Percentiles rank a stretch among this genome's conserved stretches.
phyloP scores from a whole-genome alignment of 345 rosid species.

The Rhodamnia argentea region DNA sequence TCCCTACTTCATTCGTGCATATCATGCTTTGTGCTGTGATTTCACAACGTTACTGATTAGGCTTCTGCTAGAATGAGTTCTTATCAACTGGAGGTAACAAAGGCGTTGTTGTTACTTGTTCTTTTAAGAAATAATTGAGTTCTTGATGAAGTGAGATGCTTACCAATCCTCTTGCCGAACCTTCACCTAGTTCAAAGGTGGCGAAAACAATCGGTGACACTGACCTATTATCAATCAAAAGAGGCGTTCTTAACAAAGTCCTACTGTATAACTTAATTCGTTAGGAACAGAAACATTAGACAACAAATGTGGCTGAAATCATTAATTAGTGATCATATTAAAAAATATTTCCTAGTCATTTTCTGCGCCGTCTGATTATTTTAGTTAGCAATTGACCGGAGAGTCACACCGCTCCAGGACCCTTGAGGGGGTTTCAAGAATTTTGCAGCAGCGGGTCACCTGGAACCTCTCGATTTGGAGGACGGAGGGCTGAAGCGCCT shows the following conservation, averaged over 20 bases:
- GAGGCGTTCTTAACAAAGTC: neutral
- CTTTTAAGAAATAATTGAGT: neutral
- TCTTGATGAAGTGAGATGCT: neutral
- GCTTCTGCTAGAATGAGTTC: neutral
- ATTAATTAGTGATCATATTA: neutral
- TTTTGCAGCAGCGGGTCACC: too few relatives aligned
- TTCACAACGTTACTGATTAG: neutral
- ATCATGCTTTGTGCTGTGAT: neutral
- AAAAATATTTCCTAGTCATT: neutral
- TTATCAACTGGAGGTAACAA: neutral
- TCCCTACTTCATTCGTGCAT: neutral
- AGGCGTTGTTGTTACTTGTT: neutral
- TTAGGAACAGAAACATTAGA: neutral
- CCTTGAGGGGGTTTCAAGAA: too few relatives aligned
- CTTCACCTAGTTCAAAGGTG: neutral
- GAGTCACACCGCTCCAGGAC: too few relatives aligned
- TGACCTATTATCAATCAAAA: neutral
- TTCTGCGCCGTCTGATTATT: neutral
- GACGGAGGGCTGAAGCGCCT: too few relatives aligned
- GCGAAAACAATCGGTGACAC: neutral
- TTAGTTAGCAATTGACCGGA: too few relatives aligned
- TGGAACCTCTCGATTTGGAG: too few relatives aligned
- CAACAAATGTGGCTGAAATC: neutral
- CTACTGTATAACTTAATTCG: neutral
- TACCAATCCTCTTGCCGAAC: neutral